Percentiles rank a stretch among this genome's conserved stretches.
Conservation (phyloP, 371 early-diverging fungal genomes). For the Cokeromyces recurvatus region DNA sequence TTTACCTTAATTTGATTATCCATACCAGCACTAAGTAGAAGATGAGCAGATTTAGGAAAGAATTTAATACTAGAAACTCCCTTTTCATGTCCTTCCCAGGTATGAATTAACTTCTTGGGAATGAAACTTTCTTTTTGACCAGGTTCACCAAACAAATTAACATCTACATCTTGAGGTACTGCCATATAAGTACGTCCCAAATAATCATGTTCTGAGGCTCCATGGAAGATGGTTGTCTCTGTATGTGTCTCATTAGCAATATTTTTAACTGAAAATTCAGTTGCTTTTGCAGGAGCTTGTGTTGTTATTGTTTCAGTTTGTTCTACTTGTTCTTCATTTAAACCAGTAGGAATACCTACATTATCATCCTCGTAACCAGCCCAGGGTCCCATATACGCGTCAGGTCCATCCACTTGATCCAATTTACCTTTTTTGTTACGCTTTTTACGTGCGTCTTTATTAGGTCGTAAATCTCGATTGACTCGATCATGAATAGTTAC, state of each 20-base stretch:
- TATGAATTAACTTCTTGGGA: constrained; percentile 84
- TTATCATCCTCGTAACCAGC: constrained; percentile 88
- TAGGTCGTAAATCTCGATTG: constrained; percentile 41
- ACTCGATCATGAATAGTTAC: constrained; percentile 53
- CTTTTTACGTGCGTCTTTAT: constrained; percentile 54
- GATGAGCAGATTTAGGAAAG: constrained; percentile 87
- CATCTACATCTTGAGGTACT: constrained; percentile 82
- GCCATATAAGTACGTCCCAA: constrained; percentile 94
- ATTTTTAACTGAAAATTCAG: constrained; percentile 20
- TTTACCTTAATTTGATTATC: constrained; percentile 85
- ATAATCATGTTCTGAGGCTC: constrained; percentile 80
- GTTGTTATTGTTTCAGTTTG: constrained; percentile 12
- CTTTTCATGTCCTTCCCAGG: constrained; percentile 91
- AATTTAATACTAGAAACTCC: constrained; percentile 90
- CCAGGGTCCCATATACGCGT: constrained; percentile 93
- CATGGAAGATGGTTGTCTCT: constrained; percentile 76
- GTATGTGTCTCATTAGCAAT: constrained; percentile 37
- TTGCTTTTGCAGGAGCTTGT: constrained; percentile 14
- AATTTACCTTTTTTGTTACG: constrained; percentile 80
- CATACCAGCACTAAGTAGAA: constrained; percentile 89
- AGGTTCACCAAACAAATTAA: constrained; percentile 69
- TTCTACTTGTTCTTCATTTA: constrained; percentile 50
- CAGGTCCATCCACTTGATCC: constrained; percentile 69
- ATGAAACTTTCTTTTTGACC: constrained; percentile 79
- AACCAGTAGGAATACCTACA: constrained; percentile 54